Percentiles rank a stretch among this genome's conserved stretches.
Conservation (phyloP, 352 stramenopile genomes). For the Phytophthora vignae region DNA sequence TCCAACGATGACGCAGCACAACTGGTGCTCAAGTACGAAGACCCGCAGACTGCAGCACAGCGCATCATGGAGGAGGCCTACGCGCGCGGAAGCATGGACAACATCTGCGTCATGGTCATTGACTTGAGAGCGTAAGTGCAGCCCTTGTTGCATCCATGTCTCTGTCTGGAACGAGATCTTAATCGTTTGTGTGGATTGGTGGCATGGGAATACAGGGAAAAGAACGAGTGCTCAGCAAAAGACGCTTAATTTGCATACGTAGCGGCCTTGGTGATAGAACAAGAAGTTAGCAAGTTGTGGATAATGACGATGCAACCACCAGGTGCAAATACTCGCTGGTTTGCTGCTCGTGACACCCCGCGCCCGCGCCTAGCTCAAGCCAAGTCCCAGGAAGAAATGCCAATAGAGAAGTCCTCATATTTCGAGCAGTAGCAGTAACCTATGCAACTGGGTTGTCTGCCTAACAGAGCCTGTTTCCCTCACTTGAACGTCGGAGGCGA, state of each 20-base stretch:
- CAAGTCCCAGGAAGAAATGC: background rate
- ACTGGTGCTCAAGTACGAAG: conserved; percentile 71
- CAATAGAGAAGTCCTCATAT: conserved; percentile 34
- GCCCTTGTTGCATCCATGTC: background rate
- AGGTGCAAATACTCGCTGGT: conserved; percentile 11
- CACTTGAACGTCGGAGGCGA: conserved; percentile 65
- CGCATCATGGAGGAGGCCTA: conserved; percentile 90
- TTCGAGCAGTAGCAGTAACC: conserved; percentile 1
- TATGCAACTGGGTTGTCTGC: background rate
- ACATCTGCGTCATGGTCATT: conserved; percentile 93
- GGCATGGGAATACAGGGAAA: conserved; percentile 44
- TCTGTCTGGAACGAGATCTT: background rate
- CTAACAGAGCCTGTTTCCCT: background rate
- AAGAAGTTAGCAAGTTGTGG: conserved; percentile 23
- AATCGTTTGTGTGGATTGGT: background rate
- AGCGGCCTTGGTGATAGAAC: conserved; percentile 31
- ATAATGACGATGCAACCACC: conserved; percentile 20
- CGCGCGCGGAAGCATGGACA: conserved; percentile 86
- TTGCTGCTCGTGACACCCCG: background rate
- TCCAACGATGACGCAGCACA: conserved; percentile 88
- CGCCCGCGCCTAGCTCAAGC: background rate
- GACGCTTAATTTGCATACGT: conserved; percentile 36
- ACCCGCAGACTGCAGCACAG: conserved; percentile 75
- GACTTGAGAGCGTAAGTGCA: conserved; percentile 81
- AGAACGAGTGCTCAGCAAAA: conserved; percentile 54